These are phyloP conservation scores for Alnus rubra DNA, from an alignment of 306 rosid species.

Conservation along the genomic window DNA sequence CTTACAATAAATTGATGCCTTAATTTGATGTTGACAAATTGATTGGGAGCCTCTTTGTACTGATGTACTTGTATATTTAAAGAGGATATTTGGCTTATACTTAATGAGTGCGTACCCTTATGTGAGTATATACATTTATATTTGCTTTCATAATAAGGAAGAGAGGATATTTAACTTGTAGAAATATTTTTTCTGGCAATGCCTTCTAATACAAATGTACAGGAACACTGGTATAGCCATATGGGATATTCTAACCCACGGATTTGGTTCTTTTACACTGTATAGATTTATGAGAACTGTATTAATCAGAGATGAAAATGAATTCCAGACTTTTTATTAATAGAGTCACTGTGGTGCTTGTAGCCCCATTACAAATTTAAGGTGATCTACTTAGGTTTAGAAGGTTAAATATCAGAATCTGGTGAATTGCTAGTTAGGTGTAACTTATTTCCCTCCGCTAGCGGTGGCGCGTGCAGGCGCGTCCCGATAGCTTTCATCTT, in stretches of 20 bases:
- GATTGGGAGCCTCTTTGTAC: not conserved
- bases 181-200: not conserved
- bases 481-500: too few relatives aligned
- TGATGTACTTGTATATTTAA: not conserved
- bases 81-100: not conserved
- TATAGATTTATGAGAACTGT: not conserved
- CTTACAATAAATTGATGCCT: not conserved
- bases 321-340: not conserved
- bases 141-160: not conserved
- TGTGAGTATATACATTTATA: not conserved
- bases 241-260: not conserved
- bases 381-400: not conserved
- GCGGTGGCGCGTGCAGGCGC: too few relatives aligned
- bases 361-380: not conserved
- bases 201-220: not conserved
- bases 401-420: not conserved
- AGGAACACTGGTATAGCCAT: not conserved
- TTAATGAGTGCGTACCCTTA: not conserved
- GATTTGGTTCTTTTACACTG: not conserved
- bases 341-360: not conserved
- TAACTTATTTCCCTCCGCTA: not conserved
- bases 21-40: not conserved
- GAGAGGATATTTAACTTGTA: not conserved
- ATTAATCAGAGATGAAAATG: not conserved
- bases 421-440: not conserved